Evolutionary conservation across 768 basidiomycete genomes (phyloP), one percentile per base, ranked within the genome.

Genomic region (Ramaria sp.): DNA sequence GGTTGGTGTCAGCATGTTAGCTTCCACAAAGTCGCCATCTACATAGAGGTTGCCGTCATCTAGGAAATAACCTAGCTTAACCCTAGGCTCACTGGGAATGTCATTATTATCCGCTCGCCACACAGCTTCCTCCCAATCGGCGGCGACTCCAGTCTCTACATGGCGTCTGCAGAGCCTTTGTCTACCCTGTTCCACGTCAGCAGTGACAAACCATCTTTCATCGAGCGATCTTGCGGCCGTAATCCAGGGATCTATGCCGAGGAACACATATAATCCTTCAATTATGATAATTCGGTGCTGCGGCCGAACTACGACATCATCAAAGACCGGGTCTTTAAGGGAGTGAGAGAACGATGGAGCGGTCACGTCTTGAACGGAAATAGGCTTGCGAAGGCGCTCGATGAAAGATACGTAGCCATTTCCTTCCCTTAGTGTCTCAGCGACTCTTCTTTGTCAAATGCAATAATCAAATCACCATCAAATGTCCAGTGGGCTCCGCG

Each of bases 401-500:
- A 50, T 13, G 20, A 45, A 42, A 22, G 33, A 43, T 19, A 34
- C 41, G 43, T 51, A 53, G 24, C 34, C 52, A 39, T n/a, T 49
- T 38, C 20, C 47, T 51, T 48, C 31, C 34, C 10, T 31, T 15
- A 56, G 47, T 39, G 7, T 51, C 46, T n/a, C 54, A 31, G 17
- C 52, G 46, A 20, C 33, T 34, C 20, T 20, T n/a, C 31, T 43
- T 20, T 19, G 15, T 61, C 57, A 27, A 33, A 9, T 27, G 63
- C 39, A 20, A 38, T 19, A 50, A 49, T 33, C 15, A 13, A 50
- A 41, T 67, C 61, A 5, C 79, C 82, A 62, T 96, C 85, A 64
- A 97, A 97, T 1, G 93, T 96, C 87, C 91, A 95, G 62, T 92
- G 88, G 13, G 78, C 83, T 2, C 94, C 94, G 20, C 93, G 80